Conservation (phyloP, 169 alveolate species). For the Babesia ovata region DNA sequence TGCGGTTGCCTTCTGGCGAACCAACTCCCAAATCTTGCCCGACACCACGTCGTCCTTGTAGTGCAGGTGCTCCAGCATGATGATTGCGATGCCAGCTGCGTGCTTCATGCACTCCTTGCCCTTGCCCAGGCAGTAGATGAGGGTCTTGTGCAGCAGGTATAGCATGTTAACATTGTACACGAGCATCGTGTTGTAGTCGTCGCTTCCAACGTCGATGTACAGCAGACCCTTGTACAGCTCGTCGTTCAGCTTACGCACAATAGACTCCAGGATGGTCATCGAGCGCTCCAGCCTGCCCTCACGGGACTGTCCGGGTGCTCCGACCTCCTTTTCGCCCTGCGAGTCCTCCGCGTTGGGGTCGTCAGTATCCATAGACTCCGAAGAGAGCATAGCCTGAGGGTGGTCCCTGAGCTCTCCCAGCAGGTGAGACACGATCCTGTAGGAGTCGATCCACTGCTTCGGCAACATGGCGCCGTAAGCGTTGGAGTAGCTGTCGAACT, state of each 20-base stretch:
- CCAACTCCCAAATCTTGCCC: conserved; percentile 66
- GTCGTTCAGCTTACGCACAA: conserved; percentile 83
- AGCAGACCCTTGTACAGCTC: conserved; percentile 83
- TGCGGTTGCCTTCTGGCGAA: conserved; percentile 52
- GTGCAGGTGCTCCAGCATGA: conserved; percentile 83
- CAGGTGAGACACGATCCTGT: conserved; percentile 75
- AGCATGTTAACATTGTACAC: conserved; percentile 78
- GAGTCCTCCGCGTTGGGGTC: conserved; percentile 36
- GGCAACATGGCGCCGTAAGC: conserved; percentile 84
- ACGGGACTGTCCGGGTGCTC: conserved; percentile 27
- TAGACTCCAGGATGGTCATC: conserved; percentile 79
- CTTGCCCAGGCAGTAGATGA: conserved; percentile 71
- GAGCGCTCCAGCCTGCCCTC: conserved; percentile 61
- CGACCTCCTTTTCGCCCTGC: conserved; percentile 46
- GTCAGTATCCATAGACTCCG: conserved; percentile 60
- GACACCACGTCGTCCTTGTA: conserved; percentile 75
- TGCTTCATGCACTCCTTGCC: conserved; percentile 69
- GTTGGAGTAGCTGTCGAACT: conserved; percentile 86
- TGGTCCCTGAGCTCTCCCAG: conserved; percentile 72
- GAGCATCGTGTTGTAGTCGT: conserved; percentile 80
- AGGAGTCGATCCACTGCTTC: conserved; percentile 81
- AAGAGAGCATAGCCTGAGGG: conserved; percentile 70
- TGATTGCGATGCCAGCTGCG: conserved; percentile 72
- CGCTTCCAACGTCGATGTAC: conserved; percentile 85
- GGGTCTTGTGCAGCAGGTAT: conserved; percentile 71